Evolutionary conservation across 2,329 filamentous ascomycete species (phyloP).

Genomic region (Dryadomyces quercivorus): DNA sequence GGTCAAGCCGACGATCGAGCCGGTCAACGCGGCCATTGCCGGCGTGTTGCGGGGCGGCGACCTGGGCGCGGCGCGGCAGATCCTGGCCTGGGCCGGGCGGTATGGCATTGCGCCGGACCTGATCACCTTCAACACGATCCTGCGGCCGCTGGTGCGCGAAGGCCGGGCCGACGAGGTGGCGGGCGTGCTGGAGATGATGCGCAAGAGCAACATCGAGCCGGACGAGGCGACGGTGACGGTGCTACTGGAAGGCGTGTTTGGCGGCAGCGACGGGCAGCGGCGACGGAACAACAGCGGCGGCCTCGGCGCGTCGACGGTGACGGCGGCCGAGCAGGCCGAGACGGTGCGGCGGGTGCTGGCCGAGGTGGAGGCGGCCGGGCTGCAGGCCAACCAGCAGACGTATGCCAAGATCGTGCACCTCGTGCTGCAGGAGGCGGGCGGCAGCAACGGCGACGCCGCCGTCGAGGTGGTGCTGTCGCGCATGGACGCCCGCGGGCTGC

Average conservation of each 20-base stretch:
- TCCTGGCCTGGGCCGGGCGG: constrained; percentile 47
- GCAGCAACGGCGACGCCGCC: constrained; percentile 23
- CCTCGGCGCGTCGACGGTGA: constrained; percentile 11
- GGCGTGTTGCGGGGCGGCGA: constrained; percentile 42
- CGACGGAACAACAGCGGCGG: constrained; percentile 22
- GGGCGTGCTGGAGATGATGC: constrained; percentile 47
- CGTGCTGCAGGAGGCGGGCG: constrained; percentile 31
- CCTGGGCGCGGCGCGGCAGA: constrained; percentile 33
- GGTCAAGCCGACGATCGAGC: constrained; percentile 47
- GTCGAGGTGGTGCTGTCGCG: constrained; percentile 49
- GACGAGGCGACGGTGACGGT: constrained; percentile 64
- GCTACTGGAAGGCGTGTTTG: constrained; percentile 48
- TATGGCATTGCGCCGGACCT: constrained; percentile 44
- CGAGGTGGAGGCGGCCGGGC: constrained; percentile 42
- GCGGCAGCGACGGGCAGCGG: constrained; percentile 21
- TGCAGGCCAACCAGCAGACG: constrained; percentile 47
- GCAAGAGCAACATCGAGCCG: constrained; percentile 36
- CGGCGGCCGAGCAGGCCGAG: constrained; percentile 3
- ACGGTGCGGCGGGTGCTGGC: constrained; percentile 39
- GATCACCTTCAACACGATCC: constrained; percentile 56
- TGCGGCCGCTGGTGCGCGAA: constrained; percentile 44
- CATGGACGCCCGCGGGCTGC: constrained; percentile 41
- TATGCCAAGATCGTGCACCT: constrained; percentile 61
- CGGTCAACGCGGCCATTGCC: constrained; percentile 59
- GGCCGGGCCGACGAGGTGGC: constrained; percentile 35